Percentiles rank a stretch among this genome's conserved stretches.
Evolutionary conservation across 2,329 filamentous ascomycete genomes (phyloP).

Genomic region (Sporothrix protearum): DNA sequence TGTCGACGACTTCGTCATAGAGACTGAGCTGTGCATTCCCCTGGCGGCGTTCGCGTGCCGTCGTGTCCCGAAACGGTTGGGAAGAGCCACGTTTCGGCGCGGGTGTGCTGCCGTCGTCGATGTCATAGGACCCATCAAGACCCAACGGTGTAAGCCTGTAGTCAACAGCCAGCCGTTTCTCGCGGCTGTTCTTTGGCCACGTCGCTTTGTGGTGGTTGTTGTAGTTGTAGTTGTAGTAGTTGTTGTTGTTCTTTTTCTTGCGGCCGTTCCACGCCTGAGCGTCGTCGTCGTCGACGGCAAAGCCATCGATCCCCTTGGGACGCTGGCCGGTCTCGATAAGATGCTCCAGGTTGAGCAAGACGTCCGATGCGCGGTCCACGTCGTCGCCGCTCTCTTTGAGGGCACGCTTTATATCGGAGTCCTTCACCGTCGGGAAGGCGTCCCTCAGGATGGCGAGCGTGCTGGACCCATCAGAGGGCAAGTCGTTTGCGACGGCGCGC

Average conservation of each 20-base stretch:
- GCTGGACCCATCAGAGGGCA: constrained; percentile 38
- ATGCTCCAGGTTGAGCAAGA: constrained; percentile 73
- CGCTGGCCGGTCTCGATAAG: constrained; percentile 64
- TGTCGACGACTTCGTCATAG: constrained; percentile 63
- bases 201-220: constrained; percentile 36
- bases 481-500: constrained; percentile 45
- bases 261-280: not conserved
- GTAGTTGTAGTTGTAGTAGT: constrained; percentile 30
- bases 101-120: constrained; percentile 17
- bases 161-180: constrained; percentile 37
- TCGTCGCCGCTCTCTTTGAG: constrained; percentile 66
- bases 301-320: constrained; percentile 77
- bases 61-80: constrained; percentile 49
- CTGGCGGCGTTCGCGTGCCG: not conserved
- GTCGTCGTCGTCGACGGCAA: constrained; percentile 52
- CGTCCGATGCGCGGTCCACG: constrained; percentile 68
- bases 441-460: constrained; percentile 54
- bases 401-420: constrained; percentile 61
- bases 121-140: constrained; percentile 34
- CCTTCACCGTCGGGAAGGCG: constrained; percentile 69
- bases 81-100: constrained; percentile 53
- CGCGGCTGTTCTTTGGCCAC: constrained; percentile 37
- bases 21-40: constrained; percentile 34
- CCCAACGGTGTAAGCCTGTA: constrained; percentile 41
- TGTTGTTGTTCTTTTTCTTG: constrained; percentile 10